These are phyloP conservation scores for Sordariomycetes sp. DNA, from an alignment of 2,329 filamentous ascomycete species.

Conservation along the genomic window DNA sequence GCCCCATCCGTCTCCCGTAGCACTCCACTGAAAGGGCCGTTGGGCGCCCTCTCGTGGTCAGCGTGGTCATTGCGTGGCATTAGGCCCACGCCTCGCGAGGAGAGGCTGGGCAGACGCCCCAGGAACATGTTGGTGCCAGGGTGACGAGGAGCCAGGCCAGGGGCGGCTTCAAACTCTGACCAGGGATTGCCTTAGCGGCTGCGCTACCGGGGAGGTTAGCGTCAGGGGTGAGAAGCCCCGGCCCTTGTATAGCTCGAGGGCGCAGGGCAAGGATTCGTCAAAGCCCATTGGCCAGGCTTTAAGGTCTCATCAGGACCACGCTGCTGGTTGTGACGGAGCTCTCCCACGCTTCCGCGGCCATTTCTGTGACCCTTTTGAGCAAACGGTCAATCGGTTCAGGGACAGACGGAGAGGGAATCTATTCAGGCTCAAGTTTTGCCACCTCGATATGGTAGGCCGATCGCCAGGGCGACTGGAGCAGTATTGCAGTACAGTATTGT, in stretches of 20 bases:
- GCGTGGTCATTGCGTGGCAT: neutral
- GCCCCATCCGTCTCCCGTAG: too few species aligned
- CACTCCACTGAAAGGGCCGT: too few species aligned
- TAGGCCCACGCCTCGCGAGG: neutral
- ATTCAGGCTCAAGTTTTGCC: too few species aligned
- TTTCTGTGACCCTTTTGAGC: neutral
- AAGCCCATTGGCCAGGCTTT: neutral
- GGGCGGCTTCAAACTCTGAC: neutral
- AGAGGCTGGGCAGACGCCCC: too few species aligned
- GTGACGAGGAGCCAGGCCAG: neutral
- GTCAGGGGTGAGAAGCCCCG: neutral
- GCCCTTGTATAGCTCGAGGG: slow-evolving; percentile 1
- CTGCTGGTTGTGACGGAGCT: neutral
- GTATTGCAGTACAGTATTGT: too few species aligned
- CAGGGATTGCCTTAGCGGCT: neutral
- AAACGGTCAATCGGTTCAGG: neutral
- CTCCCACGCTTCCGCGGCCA: neutral
- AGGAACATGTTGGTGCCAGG: neutral
- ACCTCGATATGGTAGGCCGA: too few species aligned
- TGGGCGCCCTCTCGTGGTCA: too few species aligned
- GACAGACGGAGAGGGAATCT: too few species aligned
- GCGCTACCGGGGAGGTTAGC: slow-evolving; percentile 1
- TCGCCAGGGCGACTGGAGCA: too few species aligned
- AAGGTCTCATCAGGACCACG: neutral
- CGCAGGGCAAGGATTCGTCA: neutral